Evolutionary conservation across 2,329 filamentous ascomycete genomes (phyloP), one percentile per base, ranked within the genome.

Genomic region (Gaeumannomyces sp.): DNA sequence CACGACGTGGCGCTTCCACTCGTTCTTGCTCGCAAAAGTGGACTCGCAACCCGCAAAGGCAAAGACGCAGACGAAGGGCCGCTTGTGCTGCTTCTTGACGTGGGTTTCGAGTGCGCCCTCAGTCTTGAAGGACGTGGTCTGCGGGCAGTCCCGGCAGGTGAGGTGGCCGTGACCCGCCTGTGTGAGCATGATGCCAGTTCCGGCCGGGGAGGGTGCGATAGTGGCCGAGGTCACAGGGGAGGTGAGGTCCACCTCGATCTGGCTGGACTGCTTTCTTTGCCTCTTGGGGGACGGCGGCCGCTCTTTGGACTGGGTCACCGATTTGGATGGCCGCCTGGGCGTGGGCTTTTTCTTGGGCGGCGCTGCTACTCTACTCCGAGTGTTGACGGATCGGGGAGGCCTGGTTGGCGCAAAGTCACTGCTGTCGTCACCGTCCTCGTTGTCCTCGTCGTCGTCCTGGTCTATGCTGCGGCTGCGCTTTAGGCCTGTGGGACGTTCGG

Each of bases 1-100:
- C 38, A 81, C 79, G 71, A 94, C 86, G 73, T 98, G 94, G 0
- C 94, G 87, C 76, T 97, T 97, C 94, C 94, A 97, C 75, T 97
- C 93, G 73, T 97, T 97, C 78, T 96, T 97, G 69, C 84, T 88
- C 3, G 84, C 83, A 72, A 97, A 97, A 0, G 83, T 87, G 2
- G 87, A 85, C 0, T 67, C 69, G 77, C 94, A 98, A 45, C 89
- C 90, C 65, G 93, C 95, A 63, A 85, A 87, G 31, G 84, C 79
- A 74, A 97, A 93, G 65, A 91, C 86, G 75, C 94, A 98, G 25
- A 82, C 80, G 72, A 93, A 95, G 0, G 85, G 82, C 1, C 84
- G 82, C 1, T 78, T 81, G 71, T 88, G 85, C 33, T 80, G 74
- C 63, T 78, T 78, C 68, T 81, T 81, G 69, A 79, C 74, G 72